Evolutionary conservation across 1,284 basidiomycete genomes (phyloP).

Genomic region (Pterulicium gracile): DNA sequence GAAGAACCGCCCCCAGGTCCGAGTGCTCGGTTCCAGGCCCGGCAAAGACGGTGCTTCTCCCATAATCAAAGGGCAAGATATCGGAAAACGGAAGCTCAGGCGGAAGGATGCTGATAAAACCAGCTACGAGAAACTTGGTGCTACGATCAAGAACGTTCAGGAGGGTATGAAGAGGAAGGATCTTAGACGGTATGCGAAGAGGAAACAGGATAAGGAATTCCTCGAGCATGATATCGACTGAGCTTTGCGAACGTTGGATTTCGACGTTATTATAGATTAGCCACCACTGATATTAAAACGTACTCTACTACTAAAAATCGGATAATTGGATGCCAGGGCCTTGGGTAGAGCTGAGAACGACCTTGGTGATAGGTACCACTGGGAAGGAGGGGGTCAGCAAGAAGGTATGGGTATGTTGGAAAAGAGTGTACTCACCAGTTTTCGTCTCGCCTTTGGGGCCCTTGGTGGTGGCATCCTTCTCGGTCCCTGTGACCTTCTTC

Average conservation of each 20-base stretch:
- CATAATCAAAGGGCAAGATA: slow-evolving; percentile 33
- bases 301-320: slow-evolving; percentile 29
- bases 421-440: slow-evolving; percentile 23
- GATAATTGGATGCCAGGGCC: slow-evolving; percentile 77
- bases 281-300: not conserved
- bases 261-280: no score
- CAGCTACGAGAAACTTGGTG: slow-evolving; percentile 29
- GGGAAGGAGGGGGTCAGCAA: slow-evolving; percentile 10
- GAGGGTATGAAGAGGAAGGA: slow-evolving; percentile 3
- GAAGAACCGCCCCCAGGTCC: slow-evolving; percentile 62
- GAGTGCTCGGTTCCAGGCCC: slow-evolving; percentile 30
- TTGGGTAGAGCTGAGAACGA: slow-evolving; percentile 76
- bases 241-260: no score
- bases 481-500: slow-evolving; percentile 63
- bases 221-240: no score
- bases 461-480: slow-evolving; percentile 29
- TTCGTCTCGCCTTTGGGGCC: slow-evolving; percentile 27
- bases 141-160: slow-evolving; percentile 3
- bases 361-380: slow-evolving; percentile 66
- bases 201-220: no score
- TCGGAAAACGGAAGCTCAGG: slow-evolving; percentile 39
- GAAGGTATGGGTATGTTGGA: not conserved
- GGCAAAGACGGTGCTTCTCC: slow-evolving; percentile 18
- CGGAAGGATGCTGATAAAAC: slow-evolving; percentile 15
- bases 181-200: not conserved